Percentiles rank a stretch among this genome's conserved stretches.
Conservation (phyloP, 1,284 basidiomycete genomes). For the Coniophora puteana region DNA sequence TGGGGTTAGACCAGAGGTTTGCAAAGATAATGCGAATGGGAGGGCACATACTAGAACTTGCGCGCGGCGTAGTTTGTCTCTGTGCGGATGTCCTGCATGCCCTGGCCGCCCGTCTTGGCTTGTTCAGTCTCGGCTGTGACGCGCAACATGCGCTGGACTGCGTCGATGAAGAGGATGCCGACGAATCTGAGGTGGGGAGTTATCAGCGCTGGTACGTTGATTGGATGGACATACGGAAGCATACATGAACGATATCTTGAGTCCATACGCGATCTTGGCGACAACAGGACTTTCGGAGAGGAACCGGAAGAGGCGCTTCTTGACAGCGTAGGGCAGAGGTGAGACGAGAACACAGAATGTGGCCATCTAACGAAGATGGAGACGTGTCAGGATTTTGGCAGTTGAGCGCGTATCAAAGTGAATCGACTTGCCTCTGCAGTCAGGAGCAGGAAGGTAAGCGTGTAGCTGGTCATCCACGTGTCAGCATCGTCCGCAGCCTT, state of each 20-base stretch:
- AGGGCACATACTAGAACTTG: slow-evolving; percentile 83
- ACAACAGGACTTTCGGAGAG: slow-evolving; percentile 66
- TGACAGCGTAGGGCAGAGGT: slow-evolving; percentile 73
- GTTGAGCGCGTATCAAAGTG: slow-evolving; percentile 4
- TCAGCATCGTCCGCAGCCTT: slow-evolving; percentile 4
- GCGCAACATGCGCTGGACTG: slow-evolving; percentile 90
- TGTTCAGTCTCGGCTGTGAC: slow-evolving; percentile 75
- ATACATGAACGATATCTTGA: slow-evolving; percentile 95
- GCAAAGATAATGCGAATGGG: background rate
- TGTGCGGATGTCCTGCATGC: slow-evolving; percentile 63
- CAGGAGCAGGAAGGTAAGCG: slow-evolving; percentile 74
- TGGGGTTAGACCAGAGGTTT: background rate
- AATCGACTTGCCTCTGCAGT: slow-evolving; percentile 52
- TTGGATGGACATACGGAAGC: slow-evolving; percentile 19
- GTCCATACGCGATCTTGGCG: slow-evolving; percentile 73
- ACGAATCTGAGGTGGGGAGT: slow-evolving; percentile 66
- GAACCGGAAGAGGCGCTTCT: slow-evolving; percentile 74
- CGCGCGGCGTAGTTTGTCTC: slow-evolving; percentile 87
- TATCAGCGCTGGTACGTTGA: slow-evolving; percentile 4
- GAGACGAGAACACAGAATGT: slow-evolving; percentile 74
- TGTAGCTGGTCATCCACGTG: slow-evolving; percentile 45
- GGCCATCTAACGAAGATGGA: slow-evolving; percentile 53
- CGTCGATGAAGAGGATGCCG: slow-evolving; percentile 83
- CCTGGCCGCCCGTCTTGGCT: slow-evolving; percentile 56
- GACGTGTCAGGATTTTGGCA: slow-evolving; percentile 1